Conservation (phyloP, 1,284 basidiomycete genomes). For the Ceratobasidium sp. region DNA sequence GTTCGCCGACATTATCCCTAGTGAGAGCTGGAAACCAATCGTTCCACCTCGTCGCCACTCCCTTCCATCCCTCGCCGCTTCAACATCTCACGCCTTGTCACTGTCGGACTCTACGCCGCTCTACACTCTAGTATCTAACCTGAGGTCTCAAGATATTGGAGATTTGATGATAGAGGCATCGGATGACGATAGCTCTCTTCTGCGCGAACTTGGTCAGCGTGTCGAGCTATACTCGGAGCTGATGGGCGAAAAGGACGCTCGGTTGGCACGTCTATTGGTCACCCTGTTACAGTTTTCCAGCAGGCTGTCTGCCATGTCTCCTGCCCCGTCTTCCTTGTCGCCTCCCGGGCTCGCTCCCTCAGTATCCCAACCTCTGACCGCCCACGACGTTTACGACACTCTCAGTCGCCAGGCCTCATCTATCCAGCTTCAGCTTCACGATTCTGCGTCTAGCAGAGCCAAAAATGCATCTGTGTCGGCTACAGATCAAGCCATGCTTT, state of each 20-base stretch:
- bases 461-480: constrained; percentile 64
- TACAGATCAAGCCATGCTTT: constrained; percentile 76
- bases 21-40: constrained; percentile 64
- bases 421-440: constrained; percentile 68
- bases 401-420: constrained; percentile 78
- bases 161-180: constrained; percentile 63
- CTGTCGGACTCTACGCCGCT: constrained; percentile 64
- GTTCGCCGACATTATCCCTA: constrained; percentile 64
- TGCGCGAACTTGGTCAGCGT: constrained; percentile 74
- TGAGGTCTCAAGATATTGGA: constrained; percentile 61
- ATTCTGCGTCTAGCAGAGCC: constrained; percentile 51
- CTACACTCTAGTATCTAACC: constrained; percentile 72
- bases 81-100: constrained; percentile 56
- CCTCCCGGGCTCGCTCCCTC: constrained; percentile 33
- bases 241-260: constrained; percentile 66
- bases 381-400: constrained; percentile 65
- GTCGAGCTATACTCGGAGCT: constrained; percentile 60
- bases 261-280: constrained; percentile 73
- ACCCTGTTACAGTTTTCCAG: constrained; percentile 76
- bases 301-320: constrained; percentile 64
- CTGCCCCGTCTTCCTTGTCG: constrained; percentile 49
- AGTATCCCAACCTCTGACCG: constrained; percentile 18
- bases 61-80: constrained; percentile 63
- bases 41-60: constrained; percentile 75
- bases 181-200: constrained; percentile 65